Evolutionary conservation across 1,284 basidiomycete species (phyloP), one percentile per base, ranked within the genome.

Genomic region (Moesziomyces sp.): DNA sequence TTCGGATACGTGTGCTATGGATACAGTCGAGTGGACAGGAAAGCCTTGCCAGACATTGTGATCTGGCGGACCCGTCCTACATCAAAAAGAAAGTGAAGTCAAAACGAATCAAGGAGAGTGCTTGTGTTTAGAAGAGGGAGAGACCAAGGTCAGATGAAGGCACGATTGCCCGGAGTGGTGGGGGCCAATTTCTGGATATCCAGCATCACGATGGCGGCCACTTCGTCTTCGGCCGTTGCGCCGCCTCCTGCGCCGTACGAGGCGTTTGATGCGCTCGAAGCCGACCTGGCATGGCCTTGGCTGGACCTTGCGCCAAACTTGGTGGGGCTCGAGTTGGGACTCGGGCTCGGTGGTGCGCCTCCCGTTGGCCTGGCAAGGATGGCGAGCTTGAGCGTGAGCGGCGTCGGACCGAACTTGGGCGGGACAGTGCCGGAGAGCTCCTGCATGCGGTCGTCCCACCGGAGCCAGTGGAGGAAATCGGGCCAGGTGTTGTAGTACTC

Each of bases 381-480:
- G 4, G 70, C 74, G 23, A 76, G 47, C 52, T 61, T 64, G 46
- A 76, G 38, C 21, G 43, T 60, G 18, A 74, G 47, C 40, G 71
- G 71, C 5, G 58, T 66, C 13, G 69, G 64, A 2, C 70, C 74
- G 46, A 78, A 76, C 24, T 70, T 58, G 30, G 54, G 51, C 1
- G 80, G 79, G 6, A 80, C 79, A 7, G 64, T 63, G n/a, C 81
- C 80, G 5, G 66, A 58, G 3, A 80, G 70, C 59, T 79, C 79
- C 44, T 80, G 77, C 58, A 70, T 71, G 19, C 65, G 52, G 13
- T 54, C 46, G 28, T 83, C 71, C 74, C 81, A 82, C 18, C 28
- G 42, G 19, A 83, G 64, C 81, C 81, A 83, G 47, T 73, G 55
- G 34, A 83, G 68, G 71, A 80, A 83, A 18, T 65, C 62, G n/a